These are phyloP conservation scores for Paxillus ammoniavirescens DNA, from an alignment of 768 basidiomycete species.

Conservation along the genomic window DNA sequence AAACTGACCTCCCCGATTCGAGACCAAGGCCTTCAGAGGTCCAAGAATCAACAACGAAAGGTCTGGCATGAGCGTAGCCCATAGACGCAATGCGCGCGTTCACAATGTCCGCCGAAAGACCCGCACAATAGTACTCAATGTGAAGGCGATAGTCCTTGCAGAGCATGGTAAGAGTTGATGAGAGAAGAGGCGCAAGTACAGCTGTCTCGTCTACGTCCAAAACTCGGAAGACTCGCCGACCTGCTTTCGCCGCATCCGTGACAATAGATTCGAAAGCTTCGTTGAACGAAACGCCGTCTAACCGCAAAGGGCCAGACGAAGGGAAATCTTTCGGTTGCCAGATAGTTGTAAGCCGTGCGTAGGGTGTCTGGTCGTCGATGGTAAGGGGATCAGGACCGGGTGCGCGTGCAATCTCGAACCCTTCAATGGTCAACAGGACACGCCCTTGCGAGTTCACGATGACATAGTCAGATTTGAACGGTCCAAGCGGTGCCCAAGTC, in stretches of 20 bases:
- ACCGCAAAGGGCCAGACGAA: neutral
- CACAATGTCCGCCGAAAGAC: neutral
- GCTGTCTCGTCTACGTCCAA: constrained; percentile 5
- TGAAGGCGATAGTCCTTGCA: neutral
- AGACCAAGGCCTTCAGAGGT: neutral
- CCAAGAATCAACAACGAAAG: constrained; percentile 3
- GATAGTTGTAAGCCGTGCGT: constrained; percentile 16
- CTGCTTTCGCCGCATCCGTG: neutral
- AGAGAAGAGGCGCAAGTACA: neutral
- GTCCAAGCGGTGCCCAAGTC: constrained; percentile 8
- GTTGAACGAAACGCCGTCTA: neutral
- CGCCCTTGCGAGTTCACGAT: constrained; percentile 13
- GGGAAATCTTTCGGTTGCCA: constrained; percentile 20
- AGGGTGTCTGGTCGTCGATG: constrained; percentile 10
- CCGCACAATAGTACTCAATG: constrained; percentile 11
- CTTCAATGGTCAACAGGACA: constrained; percentile 22
- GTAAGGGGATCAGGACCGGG: constrained; percentile 10
- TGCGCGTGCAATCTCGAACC: constrained; percentile 20
- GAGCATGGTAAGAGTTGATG: neutral
- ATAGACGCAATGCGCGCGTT: neutral
- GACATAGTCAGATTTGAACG: constrained; percentile 14
- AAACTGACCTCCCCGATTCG: neutral
- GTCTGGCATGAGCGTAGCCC: constrained; percentile 7
- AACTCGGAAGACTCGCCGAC: constrained; percentile 7
- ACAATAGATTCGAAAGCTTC: constrained; percentile 2